phyloP scores from a whole-genome alignment of 129 eudicot genomes.

The Tagetes patula region DNA sequence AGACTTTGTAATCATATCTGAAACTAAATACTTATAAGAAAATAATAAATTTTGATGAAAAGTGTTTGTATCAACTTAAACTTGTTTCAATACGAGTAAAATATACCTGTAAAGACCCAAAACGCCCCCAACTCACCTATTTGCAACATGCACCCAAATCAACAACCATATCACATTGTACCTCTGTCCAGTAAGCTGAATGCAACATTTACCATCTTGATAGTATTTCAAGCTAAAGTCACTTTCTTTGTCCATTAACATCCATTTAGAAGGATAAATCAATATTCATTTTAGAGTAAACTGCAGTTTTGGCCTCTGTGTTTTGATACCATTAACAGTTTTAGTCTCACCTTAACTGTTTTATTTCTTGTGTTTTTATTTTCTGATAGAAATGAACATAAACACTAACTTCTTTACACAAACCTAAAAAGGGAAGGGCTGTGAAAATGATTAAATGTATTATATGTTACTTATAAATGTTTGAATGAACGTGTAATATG shows the following conservation, averaged over 20 bases:
- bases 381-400: too few species aligned
- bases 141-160: slow-evolving; percentile 1
- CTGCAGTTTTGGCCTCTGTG: too few species aligned
- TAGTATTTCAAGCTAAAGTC: slow-evolving; percentile 12
- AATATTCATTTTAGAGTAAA: too few species aligned
- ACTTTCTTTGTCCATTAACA: slow-evolving; percentile 4
- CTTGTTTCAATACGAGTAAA: not conserved
- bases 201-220: not conserved
- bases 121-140: not conserved
- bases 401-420: too few species aligned
- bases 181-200: not conserved
- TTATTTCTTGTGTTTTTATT: too few species aligned
- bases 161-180: slow-evolving; percentile 1
- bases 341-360: too few species aligned
- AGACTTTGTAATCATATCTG: not conserved
- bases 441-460: too few species aligned
- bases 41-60: not conserved
- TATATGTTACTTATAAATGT: too few species aligned
- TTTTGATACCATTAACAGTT: too few species aligned
- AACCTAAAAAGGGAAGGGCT: too few species aligned
- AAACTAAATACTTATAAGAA: not conserved
- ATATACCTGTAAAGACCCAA: not conserved
- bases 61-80: not conserved
- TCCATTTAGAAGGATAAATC: not conserved
- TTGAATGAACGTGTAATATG: too few species aligned